Base-by-base conservation (phyloP, 140 eudicot genomes). In the Stevia rebaudiana region DNA sequence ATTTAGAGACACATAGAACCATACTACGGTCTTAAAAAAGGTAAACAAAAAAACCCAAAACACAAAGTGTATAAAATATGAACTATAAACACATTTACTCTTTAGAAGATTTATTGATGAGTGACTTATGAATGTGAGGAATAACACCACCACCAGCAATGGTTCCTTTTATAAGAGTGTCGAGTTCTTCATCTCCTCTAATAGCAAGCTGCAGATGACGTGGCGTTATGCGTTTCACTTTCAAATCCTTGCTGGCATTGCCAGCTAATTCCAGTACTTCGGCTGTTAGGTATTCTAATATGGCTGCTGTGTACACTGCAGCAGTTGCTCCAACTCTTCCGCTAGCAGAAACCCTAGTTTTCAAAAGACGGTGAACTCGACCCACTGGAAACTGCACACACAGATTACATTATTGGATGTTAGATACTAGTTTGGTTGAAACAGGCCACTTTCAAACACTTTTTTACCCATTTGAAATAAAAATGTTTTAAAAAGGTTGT, bases 251-350 rank as follows among this genome's bases (percentile, higher is more conserved):
- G 73, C 95, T 86, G 7, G 95, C 95, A 17, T 86, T 82, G 18
- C 89, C 89, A 17, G 89, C 95, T 41, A 86, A 69, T 56, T 86
- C 89, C 24, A 86, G 76, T 28, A 86, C 89, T 66, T 86, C 84
- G 8, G 94, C 95, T 17, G 89, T 86, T 44, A 82, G 71, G 48
- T 85, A 85, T 72, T 85, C 94, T 23, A 82, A 53, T 39, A 82
- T 82, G 0, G 94, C 86, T 13, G 95, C 86, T 1, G 89, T 77
- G 73, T 86, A 86, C 6, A 86, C 95, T 0, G 86, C 95, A 16
- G 95, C 89, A 0, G 89, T 86, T 42, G 95, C 86, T 60, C 89
- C 89, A 10, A 82, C 95, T 58, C 95, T 80, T 41, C 86, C 95
- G 5, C 77, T 76, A 2, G 95, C 75, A 24, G 86, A 56, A n/a